A percentile compares a stretch with the other conserved stretches of the same genome.
phyloP scores from a whole-genome alignment of 2,329 filamentous ascomycete genomes.

The Penicillium sp. region DNA sequence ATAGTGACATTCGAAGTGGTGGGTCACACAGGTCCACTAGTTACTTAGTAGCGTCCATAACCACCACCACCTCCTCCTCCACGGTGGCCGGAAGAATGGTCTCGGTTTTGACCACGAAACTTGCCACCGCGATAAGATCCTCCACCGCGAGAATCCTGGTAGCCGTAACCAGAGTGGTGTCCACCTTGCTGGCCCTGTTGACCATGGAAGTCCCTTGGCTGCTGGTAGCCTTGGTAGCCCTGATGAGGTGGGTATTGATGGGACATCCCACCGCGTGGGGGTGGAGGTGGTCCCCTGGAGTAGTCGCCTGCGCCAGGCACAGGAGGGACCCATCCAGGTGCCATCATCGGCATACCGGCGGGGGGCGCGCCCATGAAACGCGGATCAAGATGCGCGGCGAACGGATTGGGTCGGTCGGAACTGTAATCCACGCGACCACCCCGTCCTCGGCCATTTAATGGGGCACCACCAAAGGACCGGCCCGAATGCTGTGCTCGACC shows the following conservation, averaged over 20 bases:
- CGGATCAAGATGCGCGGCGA: slow-evolving; percentile 49
- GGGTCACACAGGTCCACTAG: neutral
- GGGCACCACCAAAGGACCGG: slow-evolving; percentile 68
- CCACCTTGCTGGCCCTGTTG: slow-evolving; percentile 27
- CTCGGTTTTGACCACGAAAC: slow-evolving; percentile 28
- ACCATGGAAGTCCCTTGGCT: slow-evolving; percentile 21
- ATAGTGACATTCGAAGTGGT: too few species aligned
- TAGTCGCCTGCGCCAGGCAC: slow-evolving; percentile 30
- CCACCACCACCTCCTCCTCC: slow-evolving; percentile 26
- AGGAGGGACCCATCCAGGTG: slow-evolving; percentile 38
- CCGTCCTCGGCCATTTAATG: slow-evolving; percentile 51
- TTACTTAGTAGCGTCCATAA: slow-evolving; percentile 38
- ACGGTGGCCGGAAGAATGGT: slow-evolving; percentile 30
- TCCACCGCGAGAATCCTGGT: slow-evolving; percentile 22
- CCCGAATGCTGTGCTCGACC: slow-evolving; percentile 63
- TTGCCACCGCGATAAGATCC: slow-evolving; percentile 26
- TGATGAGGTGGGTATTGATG: slow-evolving; percentile 24
- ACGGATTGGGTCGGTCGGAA: slow-evolving; percentile 44
- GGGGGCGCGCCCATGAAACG: slow-evolving; percentile 39
- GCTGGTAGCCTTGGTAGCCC: slow-evolving; percentile 13
- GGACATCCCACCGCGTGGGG: slow-evolving; percentile 36
- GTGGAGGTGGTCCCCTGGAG: slow-evolving; percentile 40
- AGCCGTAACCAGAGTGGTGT: slow-evolving; percentile 16
- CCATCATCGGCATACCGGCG: slow-evolving; percentile 31
- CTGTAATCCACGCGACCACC: slow-evolving; percentile 57